Evolutionary conservation across 2,329 filamentous ascomycete species (phyloP).

Genomic region (Peltaster fructicola): DNA sequence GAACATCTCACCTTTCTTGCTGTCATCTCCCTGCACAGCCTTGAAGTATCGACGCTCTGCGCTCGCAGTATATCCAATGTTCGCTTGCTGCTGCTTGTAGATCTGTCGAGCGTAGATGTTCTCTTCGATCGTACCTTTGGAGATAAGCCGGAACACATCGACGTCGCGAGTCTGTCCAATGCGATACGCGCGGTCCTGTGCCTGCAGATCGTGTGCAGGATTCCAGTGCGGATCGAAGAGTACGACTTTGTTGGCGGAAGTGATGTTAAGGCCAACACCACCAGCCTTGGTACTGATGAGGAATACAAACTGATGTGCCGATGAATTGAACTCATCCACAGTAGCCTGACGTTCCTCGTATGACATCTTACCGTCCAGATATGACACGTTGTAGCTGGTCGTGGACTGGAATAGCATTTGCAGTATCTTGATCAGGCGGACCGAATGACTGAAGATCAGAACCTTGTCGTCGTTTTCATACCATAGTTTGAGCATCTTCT

Average conservation of each 20-base stretch:
- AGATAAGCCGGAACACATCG: slow-evolving; percentile 84
- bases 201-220: slow-evolving; percentile 81
- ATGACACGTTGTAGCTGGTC: slow-evolving; percentile 69
- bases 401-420: slow-evolving; percentile 75
- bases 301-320: slow-evolving; percentile 80
- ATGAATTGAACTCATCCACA: slow-evolving; percentile 83
- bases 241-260: slow-evolving; percentile 93
- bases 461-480: slow-evolving; percentile 82
- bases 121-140: slow-evolving; percentile 85
- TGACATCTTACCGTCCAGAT: slow-evolving; percentile 67
- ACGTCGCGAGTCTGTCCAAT: slow-evolving; percentile 88
- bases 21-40: slow-evolving; percentile 69
- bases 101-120: slow-evolving; percentile 94
- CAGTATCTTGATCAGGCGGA: slow-evolving; percentile 67
- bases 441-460: slow-evolving; percentile 84
- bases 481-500: slow-evolving; percentile 78
- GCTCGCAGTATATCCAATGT: slow-evolving; percentile 88
- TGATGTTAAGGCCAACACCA: slow-evolving; percentile 89
- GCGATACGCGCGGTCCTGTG: slow-evolving; percentile 87
- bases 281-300: slow-evolving; percentile 88
- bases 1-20: slow-evolving; percentile 84
- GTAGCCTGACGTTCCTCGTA: slow-evolving; percentile 65
- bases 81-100: slow-evolving; percentile 97
- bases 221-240: slow-evolving; percentile 98
- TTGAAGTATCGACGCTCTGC: slow-evolving; percentile 89